Evolutionary conservation across 179 eudicot genomes (phyloP).

Genomic region (Heliamphora pulchella): DNA sequence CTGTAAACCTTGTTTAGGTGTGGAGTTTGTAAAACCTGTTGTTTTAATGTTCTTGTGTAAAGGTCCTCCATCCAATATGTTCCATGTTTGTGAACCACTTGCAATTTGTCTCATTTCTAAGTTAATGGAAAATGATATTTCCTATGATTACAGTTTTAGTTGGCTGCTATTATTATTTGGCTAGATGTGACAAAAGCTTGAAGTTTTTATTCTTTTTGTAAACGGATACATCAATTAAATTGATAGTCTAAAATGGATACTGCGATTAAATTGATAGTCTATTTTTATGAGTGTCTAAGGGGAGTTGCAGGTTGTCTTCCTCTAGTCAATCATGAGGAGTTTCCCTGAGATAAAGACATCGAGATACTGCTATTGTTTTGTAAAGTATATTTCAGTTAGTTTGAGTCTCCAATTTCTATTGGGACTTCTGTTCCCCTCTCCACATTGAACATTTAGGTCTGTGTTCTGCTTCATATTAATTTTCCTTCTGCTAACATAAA

Average conservation of each 20-base stretch:
- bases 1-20: background rate
- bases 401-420: background rate
- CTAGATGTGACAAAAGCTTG: background rate
- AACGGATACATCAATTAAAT: too few species aligned
- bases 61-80: background rate
- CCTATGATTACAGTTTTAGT: background rate
- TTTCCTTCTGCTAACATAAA: background rate
- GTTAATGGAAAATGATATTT: background rate
- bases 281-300: too few species aligned
- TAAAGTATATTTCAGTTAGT: background rate
- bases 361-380: too few species aligned
- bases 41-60: background rate
- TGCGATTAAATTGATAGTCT: too few species aligned
- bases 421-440: background rate
- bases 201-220: background rate
- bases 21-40: background rate
- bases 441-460: background rate
- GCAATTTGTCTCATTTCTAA: background rate
- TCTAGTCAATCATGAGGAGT: background rate
- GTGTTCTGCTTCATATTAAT: background rate
- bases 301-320: background rate
- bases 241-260: too few species aligned
- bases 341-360: too few species aligned
- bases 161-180: background rate
- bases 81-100: background rate